Percentiles rank a stretch among this genome's conserved stretches.
These are phyloP conservation scores for Phanerochaete sordida DNA, from an alignment of 768 basidiomycete genomes.

Conservation along the genomic window DNA sequence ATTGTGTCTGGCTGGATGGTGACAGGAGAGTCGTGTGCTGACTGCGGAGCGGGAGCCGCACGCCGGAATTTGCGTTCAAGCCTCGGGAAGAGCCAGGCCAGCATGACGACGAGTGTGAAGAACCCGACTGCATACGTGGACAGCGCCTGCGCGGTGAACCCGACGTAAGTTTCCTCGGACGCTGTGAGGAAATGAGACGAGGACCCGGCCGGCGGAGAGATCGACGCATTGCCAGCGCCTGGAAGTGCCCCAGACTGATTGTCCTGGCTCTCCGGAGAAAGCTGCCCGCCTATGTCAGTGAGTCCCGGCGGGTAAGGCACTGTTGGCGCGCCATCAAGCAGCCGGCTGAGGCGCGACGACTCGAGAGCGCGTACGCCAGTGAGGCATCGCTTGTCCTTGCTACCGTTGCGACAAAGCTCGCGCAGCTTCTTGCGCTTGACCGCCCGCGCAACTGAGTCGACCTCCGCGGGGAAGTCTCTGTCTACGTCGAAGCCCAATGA, in stretches of 20 bases:
- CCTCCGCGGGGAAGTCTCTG: conserved; percentile 33
- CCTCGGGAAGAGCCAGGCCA: conserved; percentile 3
- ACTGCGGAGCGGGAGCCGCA: neutral
- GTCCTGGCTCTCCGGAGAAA: neutral
- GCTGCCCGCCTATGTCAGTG: neutral
- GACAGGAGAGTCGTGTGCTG: neutral
- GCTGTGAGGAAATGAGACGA: neutral
- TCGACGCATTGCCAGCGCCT: conserved; percentile 10
- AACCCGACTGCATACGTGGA: conserved; percentile 9
- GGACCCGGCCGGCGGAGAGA: neutral
- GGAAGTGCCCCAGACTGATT: neutral
- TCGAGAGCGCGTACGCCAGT: conserved; percentile 59
- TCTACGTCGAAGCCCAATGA: conserved; percentile 15
- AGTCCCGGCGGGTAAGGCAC: conserved; percentile 24
- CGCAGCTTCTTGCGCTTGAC: conserved; percentile 38
- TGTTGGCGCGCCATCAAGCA: conserved; percentile 56
- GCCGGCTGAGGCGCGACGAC: conserved; percentile 41
- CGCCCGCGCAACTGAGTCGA: conserved; percentile 40
- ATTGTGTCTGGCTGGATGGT: neutral
- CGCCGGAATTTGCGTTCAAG: neutral
- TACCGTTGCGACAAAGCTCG: conserved; percentile 35
- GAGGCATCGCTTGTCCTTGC: conserved; percentile 52
- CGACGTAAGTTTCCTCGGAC: neutral
- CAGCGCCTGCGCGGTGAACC: conserved; percentile 4
- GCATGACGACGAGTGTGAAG: conserved; percentile 3